These are phyloP conservation scores for Diaporthe sp. DNA, from an alignment of 2,329 filamentous ascomycete genomes.

Conservation along the genomic window DNA sequence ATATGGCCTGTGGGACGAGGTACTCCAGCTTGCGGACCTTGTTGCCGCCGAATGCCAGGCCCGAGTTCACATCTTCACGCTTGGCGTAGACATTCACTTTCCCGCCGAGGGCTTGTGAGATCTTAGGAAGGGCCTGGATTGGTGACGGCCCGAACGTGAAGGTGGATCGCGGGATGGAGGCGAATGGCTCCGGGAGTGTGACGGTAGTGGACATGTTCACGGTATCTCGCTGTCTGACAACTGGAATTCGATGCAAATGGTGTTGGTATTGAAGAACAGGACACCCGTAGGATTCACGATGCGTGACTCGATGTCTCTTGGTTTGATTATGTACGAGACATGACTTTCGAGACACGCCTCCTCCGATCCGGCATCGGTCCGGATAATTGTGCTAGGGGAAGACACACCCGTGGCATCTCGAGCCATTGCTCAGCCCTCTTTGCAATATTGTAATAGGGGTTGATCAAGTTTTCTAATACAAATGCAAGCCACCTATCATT, in stretches of 20 bases:
- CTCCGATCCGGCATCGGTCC: constrained; percentile 34
- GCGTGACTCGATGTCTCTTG: background rate
- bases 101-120: constrained; percentile 68
- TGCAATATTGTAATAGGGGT: background rate
- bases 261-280: background rate
- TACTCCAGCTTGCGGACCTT: constrained; percentile 79
- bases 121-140: constrained; percentile 74
- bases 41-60: constrained; percentile 75
- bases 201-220: constrained; percentile 39
- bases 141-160: constrained; percentile 76
- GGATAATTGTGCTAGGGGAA: constrained; percentile 16
- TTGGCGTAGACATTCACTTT: constrained; percentile 75
- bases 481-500: background rate
- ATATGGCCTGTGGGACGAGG: constrained; percentile 70
- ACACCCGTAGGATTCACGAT: background rate
- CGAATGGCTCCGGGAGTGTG: constrained; percentile 69
- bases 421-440: background rate
- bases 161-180: constrained; percentile 68
- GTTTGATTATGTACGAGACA: background rate
- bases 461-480: background rate
- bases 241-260: background rate
- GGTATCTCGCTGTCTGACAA: background rate
- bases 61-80: constrained; percentile 77
- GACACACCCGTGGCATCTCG: background rate
- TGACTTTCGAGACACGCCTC: background rate